phyloP scores from a whole-genome alignment of 345 rosid genomes.

The Angophora floribunda region DNA sequence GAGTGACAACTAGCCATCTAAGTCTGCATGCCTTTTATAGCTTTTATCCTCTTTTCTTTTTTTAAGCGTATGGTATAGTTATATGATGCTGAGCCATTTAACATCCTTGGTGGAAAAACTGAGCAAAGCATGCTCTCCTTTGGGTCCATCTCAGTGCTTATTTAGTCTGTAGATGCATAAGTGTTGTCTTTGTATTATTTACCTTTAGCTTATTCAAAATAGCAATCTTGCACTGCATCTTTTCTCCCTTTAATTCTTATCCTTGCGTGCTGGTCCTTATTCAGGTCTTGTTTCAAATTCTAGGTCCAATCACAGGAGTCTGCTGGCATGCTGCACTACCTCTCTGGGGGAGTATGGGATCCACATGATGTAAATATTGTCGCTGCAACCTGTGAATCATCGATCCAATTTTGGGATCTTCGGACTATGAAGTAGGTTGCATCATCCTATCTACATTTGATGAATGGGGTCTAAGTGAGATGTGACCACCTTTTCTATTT shows the following conservation, averaged over 20 bases:
- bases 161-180: neutral
- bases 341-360: slow-evolving; percentile 94
- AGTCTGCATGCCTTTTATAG: neutral
- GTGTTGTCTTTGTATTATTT: neutral
- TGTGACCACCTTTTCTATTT: neutral
- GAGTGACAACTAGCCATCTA: neutral
- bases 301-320: slow-evolving; percentile 80
- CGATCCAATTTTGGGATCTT: slow-evolving; percentile 85
- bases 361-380: slow-evolving; percentile 75
- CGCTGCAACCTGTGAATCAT: slow-evolving; percentile 79
- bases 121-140: neutral
- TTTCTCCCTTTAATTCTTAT: neutral
- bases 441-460: neutral
- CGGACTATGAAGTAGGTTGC: slow-evolving; percentile 66
- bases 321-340: slow-evolving; percentile 70
- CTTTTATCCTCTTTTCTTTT: neutral
- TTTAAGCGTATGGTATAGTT: neutral
- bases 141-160: neutral
- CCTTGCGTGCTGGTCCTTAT: slow-evolving; percentile 7
- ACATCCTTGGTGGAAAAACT: neutral
- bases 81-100: neutral
- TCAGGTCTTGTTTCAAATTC: slow-evolving; percentile 13
- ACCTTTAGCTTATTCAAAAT: neutral
- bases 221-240: neutral
- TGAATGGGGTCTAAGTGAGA: neutral